Evolutionary conservation across 352 stramenopile species (phyloP), one percentile per base, ranked within the genome.

Genomic region (Elongisporangium senticosum): DNA sequence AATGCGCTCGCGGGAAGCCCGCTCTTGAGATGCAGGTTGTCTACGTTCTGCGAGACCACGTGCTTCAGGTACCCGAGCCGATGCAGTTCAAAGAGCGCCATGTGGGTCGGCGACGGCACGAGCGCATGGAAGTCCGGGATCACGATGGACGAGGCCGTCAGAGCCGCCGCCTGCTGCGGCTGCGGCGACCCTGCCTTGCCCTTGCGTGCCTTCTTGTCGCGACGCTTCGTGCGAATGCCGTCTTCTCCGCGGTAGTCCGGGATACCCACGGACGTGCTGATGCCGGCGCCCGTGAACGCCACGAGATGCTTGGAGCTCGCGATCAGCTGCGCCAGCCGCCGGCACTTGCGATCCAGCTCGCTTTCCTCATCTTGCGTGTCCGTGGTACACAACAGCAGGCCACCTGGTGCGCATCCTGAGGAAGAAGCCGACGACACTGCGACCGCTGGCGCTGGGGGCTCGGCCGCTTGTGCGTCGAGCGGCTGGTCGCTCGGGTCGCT

Each of bases 11-110:
- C 63, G 0, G 82, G 79, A 0, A 94, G 50, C 0, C 84, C 84
- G 64, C 84, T 94, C 68, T 94, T 94, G 7, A 88, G 54, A 60
- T 94, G 84, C 56, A 94, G 64, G 54, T 92, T 92, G 60, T 94
- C 84, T 7, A 92, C 81, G 58, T 94, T 94, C 62, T 94, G 84
- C 2, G 82, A 90, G 48, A 94, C 80, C 13, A 94, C 54, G 56
- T 94, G 72, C 68, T 91, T 90, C 13, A 94, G 54, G 49, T 67
- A 84, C 6, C 84, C 84, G 48, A 86, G 71, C 2, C 77, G 79
- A 57, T 91, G 69, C n/a, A 94, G 69, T 57, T 94, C 84, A 10
- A 68, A 72, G 21, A 94, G 68, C 49, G 82, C 82, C 84, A 94
- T 94, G 73, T 94, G 84, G 4, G 84, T 90, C 57, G 69, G 63